These are phyloP conservation scores for Paramecium primaurelia DNA, from an alignment of 73 alveolate genomes.

Conservation along the genomic window DNA sequence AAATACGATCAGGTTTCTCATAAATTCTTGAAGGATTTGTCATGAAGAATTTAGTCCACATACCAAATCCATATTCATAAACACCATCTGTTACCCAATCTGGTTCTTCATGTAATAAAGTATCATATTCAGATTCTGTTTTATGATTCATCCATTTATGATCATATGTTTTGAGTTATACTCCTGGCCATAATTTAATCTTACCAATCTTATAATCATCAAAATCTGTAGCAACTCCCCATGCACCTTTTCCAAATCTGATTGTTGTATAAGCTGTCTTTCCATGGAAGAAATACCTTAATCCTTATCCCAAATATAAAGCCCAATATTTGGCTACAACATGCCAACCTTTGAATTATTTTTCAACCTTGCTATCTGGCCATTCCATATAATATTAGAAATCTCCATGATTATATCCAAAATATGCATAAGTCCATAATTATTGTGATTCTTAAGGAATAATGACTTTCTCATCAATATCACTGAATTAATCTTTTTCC, in stretches of 20 bases:
- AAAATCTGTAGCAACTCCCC: not conserved
- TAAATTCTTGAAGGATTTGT: constrained; percentile 32
- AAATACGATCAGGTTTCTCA: constrained; percentile 33
- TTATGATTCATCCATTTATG: not conserved
- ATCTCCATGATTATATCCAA: constrained; percentile 34
- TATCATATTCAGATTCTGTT: constrained; percentile 6
- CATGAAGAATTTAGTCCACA: constrained; percentile 48
- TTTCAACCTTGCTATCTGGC: not conserved
- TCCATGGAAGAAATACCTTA: not conserved
- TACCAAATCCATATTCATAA: constrained; percentile 44
- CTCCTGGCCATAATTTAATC: not conserved
- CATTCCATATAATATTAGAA: not conserved
- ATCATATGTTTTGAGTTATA: not conserved
- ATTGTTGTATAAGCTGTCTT: constrained; percentile 8
- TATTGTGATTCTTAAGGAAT: constrained; percentile 1
- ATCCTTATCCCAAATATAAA: constrained; percentile 5
- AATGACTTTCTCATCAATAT: not conserved
- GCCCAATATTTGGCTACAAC: constrained; percentile 44
- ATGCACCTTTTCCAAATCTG: constrained; percentile 50
- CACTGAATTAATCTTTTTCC: not conserved
- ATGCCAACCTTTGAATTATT: not conserved
- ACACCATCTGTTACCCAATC: constrained; percentile 42
- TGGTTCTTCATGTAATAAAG: not conserved
- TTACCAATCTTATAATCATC: constrained; percentile 2
- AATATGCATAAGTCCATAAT: constrained; percentile 45